Evolutionary conservation across 108 stramenopile genomes (phyloP).

Genomic region (Craspedostauros australis): DNA sequence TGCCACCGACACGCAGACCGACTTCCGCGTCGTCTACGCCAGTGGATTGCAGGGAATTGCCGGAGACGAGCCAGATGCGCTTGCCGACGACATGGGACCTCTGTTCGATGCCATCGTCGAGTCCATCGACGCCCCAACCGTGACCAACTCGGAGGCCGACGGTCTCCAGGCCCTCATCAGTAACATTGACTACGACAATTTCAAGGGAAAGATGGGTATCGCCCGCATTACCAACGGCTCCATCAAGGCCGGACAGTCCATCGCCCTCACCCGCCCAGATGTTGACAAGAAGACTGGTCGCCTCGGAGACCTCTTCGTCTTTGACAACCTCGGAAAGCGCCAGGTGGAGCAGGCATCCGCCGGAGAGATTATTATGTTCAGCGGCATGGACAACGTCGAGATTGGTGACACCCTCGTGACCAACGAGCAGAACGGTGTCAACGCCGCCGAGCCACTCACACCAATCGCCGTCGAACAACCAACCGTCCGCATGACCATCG

Average conservation of each 20-base stretch:
- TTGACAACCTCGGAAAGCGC: constrained; percentile 92
- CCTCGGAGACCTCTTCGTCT: constrained; percentile 86
- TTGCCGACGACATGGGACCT: constrained; percentile 85
- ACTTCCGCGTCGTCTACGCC: constrained; percentile 94
- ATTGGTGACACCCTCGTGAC: constrained; percentile 96
- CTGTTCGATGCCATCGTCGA: constrained; percentile 87
- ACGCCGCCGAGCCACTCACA: constrained; percentile 80
- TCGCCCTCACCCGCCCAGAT: constrained; percentile 72
- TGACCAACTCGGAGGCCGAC: constrained; percentile 49
- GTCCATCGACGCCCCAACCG: constrained; percentile 61
- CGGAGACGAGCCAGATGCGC: constrained; percentile 69
- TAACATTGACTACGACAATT: constrained; percentile 96
- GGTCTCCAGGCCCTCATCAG: constrained; percentile 85
- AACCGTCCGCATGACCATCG: constrained; percentile 97
- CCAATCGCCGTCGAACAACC: constrained; percentile 98
- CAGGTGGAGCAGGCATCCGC: constrained; percentile 86
- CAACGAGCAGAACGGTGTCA: constrained; percentile 67
- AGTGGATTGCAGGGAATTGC: constrained; percentile 90
- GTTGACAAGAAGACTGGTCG: constrained; percentile 73
- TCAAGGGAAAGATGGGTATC: constrained; percentile 99
- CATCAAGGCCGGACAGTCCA: constrained; percentile 71
- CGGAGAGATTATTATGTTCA: constrained; percentile 98
- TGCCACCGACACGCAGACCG: constrained; percentile 96
- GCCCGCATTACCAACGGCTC: constrained; percentile 88
- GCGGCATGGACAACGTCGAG: constrained; percentile 83